Percentiles rank a stretch among this genome's conserved stretches.
These are phyloP conservation scores for Ambrosiella cleistominuta DNA, from an alignment of 2,329 filamentous ascomycete genomes.

Conservation along the genomic window DNA sequence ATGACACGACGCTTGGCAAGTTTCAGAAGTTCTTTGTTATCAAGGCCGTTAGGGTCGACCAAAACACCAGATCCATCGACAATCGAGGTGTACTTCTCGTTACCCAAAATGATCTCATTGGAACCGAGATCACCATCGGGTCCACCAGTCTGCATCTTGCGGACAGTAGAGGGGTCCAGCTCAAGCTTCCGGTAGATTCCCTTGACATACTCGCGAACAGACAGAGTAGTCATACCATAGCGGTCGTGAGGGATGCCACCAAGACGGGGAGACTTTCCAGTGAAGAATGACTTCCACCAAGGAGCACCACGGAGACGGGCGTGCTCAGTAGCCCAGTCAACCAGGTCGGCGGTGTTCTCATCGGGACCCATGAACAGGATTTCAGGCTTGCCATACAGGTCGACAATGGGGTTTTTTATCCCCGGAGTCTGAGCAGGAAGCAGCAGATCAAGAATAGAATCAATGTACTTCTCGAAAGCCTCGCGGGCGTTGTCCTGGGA, in stretches of 20 bases:
- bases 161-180: conserved; percentile 66
- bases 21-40: conserved; percentile 66
- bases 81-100: conserved; percentile 87
- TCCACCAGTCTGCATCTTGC: conserved; percentile 93
- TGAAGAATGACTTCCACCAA: conserved; percentile 99
- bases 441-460: conserved; percentile 90
- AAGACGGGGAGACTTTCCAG: conserved; percentile 87
- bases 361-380: conserved; percentile 98
- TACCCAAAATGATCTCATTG: conserved; percentile 90
- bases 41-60: conserved; percentile 76
- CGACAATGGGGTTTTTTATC: conserved; percentile 97
- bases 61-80: conserved; percentile 95
- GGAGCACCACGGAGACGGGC: conserved; percentile 72
- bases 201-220: conserved; percentile 86
- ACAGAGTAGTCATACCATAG: conserved; percentile 96
- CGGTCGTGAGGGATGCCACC: conserved; percentile 91
- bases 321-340: conserved; percentile 97
- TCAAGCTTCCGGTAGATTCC: conserved; percentile 95
- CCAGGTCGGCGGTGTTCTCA: conserved; percentile 93
- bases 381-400: conserved; percentile 85
- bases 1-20: conserved; percentile 76
- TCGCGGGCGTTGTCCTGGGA: conserved; percentile 86
- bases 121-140: conserved; percentile 93
- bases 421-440: conserved; percentile 78
- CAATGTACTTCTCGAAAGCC: conserved; percentile 98